Evolutionary conservation across 495 filamentous ascomycete genomes (phyloP).

Genomic region (Penicillium taxi): DNA sequence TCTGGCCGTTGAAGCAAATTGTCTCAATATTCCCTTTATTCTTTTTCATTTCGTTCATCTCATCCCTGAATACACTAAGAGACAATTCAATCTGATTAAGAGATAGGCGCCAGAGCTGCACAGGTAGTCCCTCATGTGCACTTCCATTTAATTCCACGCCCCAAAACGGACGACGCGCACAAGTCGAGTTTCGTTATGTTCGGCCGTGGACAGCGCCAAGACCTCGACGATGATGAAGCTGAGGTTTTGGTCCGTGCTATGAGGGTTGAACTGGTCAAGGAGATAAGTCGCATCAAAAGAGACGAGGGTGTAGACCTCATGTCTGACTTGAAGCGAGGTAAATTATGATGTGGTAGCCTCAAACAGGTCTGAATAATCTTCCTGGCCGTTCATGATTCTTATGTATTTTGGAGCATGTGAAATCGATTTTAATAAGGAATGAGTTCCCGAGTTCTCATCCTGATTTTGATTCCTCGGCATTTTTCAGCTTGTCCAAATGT

Average conservation of each 20-base stretch:
- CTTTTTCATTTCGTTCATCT: background rate
- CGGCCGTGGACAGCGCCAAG: constrained; percentile 70
- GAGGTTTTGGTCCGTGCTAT: constrained; percentile 53
- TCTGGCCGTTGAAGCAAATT: too few relatives aligned
- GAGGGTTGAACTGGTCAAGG: constrained; percentile 51
- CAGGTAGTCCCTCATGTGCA: constrained; percentile 90
- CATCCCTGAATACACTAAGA: background rate
- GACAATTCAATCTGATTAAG: constrained; percentile 5
- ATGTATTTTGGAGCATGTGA: too few relatives aligned
- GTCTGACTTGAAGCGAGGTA: constrained; percentile 16
- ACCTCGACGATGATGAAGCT: constrained; percentile 81
- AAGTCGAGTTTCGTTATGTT: constrained; percentile 68
- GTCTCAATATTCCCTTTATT: background rate
- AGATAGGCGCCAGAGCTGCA: constrained; percentile 62
- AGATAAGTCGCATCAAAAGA: constrained; percentile 38
- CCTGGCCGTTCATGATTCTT: too few relatives aligned
- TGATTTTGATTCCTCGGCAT: background rate
- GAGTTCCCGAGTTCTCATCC: background rate
- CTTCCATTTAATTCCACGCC: constrained; percentile 83
- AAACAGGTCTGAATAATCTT: too few relatives aligned
- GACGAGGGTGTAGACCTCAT: constrained; percentile 38
- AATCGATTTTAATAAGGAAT: too few relatives aligned
- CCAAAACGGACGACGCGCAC: constrained; percentile 22
- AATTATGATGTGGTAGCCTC: constrained; percentile 14
- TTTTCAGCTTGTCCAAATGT: background rate